Base-by-base conservation (phyloP, 257 asterid species). In the Fraxinus anomala region DNA sequence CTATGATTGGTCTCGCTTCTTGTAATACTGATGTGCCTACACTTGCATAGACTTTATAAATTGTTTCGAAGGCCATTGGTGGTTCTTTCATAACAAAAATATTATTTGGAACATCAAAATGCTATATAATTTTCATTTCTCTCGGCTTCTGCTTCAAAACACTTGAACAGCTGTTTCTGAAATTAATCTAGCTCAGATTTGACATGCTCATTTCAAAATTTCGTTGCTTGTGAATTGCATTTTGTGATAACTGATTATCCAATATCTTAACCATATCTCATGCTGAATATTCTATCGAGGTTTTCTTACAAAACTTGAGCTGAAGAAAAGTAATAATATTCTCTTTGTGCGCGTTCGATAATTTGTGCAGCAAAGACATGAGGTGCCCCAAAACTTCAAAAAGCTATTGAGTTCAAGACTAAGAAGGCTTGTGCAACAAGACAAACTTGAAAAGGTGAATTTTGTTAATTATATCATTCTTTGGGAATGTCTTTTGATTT, bases 391-490 rank as follows among this genome's bases (percentile, higher is more conserved):
- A 79, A 91, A 92, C 73, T 91, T 93, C 90, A 89, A 92, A 85
- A 89, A 92, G 88, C 39, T 86, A 77, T 71, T 95, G 83, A 87
- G 89, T 86, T 82, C 90, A 73, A 87, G 96, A 88, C 84, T 95
- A 82, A 90, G 97, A 85, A 91, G 97, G 88, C 97, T 95, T 71
- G 95, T 89, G 89, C 89, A 82, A 56, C 97, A 91, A 84, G 93
- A 87, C 82, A 94, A 94, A 84, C 92, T 94, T 65, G 93, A 91
- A 83, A 92, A 92, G 99, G 99, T 95, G 39, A 77, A 47, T 70
- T 76, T 70, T 67, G 33, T 36, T 47, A 47, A 2, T 16, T 3
- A 13, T 14, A 47, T 47, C 56, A 47, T 47, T 47, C 56, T 47
- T 14, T 47, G 56, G 56, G 56, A 16, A 47, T 14, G n/a, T 47